Evolutionary conservation across 805 yeast genomes (phyloP).

Genomic region (Clavispora fructus): DNA sequence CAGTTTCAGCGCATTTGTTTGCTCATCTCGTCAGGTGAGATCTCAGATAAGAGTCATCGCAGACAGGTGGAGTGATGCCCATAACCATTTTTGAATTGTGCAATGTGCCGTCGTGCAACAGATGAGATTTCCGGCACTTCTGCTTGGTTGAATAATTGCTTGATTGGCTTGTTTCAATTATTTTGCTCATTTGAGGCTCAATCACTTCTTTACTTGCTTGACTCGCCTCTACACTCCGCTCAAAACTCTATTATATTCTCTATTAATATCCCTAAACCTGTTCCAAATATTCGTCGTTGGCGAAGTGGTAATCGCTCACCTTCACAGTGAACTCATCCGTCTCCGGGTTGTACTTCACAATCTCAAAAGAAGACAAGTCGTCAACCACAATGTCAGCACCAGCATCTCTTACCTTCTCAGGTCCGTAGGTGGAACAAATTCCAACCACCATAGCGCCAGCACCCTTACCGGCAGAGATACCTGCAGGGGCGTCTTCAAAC

Average conservation of each 20-base stretch:
- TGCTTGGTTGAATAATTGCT: too few species aligned
- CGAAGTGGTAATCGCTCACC: constrained; percentile 38
- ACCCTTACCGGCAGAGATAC: constrained; percentile 74
- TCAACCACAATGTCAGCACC: constrained; percentile 82
- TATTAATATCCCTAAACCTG: constrained; percentile 6
- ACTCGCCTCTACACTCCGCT: not conserved
- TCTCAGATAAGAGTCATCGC: too few species aligned
- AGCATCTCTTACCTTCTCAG: constrained; percentile 60
- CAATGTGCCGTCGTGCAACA: too few species aligned
- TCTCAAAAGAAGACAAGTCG: constrained; percentile 59
- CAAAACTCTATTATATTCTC: constrained; percentile 1
- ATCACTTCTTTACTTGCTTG: too few species aligned
- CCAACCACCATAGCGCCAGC: constrained; percentile 84
- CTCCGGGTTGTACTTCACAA: constrained; percentile 46
- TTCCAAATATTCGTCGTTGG: constrained; percentile 35
- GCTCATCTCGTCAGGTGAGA: too few species aligned
- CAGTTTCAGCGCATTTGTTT: too few species aligned
- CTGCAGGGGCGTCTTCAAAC: constrained; percentile 89
- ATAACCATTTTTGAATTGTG: too few species aligned
- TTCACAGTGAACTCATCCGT: constrained; percentile 40
- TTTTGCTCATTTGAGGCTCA: too few species aligned
- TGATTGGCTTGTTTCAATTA: too few species aligned
- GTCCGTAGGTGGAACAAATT: constrained; percentile 72
- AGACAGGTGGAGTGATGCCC: too few species aligned
- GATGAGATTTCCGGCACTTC: too few species aligned